Conservation (phyloP, 768 basidiomycete genomes). For the Amanita exitialis region DNA sequence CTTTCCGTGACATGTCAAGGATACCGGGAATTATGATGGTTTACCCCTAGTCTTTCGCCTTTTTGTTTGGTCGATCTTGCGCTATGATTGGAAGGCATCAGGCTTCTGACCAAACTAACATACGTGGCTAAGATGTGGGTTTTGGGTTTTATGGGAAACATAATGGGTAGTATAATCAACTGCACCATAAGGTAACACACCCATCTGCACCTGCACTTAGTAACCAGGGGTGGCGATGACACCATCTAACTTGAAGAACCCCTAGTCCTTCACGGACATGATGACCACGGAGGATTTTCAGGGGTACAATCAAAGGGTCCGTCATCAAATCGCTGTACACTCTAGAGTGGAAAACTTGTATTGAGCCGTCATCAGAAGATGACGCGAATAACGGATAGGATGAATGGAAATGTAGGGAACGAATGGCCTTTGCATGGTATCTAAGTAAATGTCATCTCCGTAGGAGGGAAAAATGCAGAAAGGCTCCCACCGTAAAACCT, state of each 20-base stretch:
- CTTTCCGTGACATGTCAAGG: too few relatives aligned
- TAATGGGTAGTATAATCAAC: constrained; percentile 23
- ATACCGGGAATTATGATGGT: too few relatives aligned
- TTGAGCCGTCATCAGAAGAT: constrained; percentile 93
- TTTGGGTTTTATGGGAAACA: not conserved
- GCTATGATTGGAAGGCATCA: too few relatives aligned
- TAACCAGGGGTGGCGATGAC: constrained; percentile 84
- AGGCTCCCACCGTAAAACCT: constrained; percentile 65
- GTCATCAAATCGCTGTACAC: constrained; percentile 95
- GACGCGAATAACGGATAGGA: constrained; percentile 94
- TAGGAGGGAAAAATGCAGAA: not conserved
- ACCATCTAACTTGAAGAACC: constrained; percentile 88
- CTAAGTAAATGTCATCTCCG: constrained; percentile 27
- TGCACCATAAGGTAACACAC: constrained; percentile 80
- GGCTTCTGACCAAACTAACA: too few relatives aligned
- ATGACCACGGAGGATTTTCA: constrained; percentile 96
- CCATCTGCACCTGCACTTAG: constrained; percentile 92
- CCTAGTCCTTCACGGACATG: constrained; percentile 77
- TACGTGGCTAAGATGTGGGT: too few relatives aligned
- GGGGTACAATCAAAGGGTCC: constrained; percentile 93
- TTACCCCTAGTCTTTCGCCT: too few relatives aligned
- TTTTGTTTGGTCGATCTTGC: too few relatives aligned
- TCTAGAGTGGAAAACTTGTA: constrained; percentile 94
- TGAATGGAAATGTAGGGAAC: constrained; percentile 89
- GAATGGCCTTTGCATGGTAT: constrained; percentile 90